These are phyloP conservation scores for Arthroderma sp. DNA, from an alignment of 2,329 filamentous ascomycete genomes.

Conservation along the genomic window DNA sequence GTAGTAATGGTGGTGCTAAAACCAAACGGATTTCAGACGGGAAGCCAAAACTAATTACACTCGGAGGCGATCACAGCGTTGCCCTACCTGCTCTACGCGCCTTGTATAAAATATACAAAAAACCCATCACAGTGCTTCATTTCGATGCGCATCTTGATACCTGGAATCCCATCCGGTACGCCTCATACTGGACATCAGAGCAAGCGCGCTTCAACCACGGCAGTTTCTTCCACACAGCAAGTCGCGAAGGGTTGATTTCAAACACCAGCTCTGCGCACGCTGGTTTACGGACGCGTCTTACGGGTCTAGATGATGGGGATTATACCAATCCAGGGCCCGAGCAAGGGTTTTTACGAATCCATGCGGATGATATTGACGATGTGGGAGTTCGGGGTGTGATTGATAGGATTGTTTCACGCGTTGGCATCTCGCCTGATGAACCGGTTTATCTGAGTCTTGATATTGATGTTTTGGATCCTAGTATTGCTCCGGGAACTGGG, in stretches of 20 bases:
- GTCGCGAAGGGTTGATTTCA: constrained; percentile 63
- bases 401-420: constrained; percentile 52
- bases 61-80: constrained; percentile 62
- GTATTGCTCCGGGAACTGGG: constrained; percentile 59
- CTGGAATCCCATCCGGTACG: constrained; percentile 69
- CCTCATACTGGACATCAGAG: constrained; percentile 56
- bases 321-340: constrained; percentile 55
- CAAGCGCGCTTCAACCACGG: constrained; percentile 76
- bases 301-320: constrained; percentile 50
- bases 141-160: constrained; percentile 74
- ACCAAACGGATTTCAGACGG: constrained; percentile 22
- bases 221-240: constrained; percentile 82
- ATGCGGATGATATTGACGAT: constrained; percentile 79
- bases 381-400: constrained; percentile 60
- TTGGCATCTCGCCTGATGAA: constrained; percentile 51
- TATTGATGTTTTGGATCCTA: constrained; percentile 69
- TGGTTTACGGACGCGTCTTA: constrained; percentile 64
- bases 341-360: constrained; percentile 68
- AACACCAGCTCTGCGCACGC: constrained; percentile 69
- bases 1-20: constrained; percentile 13
- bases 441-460: constrained; percentile 74
- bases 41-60: constrained; percentile 47
- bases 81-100: constrained; percentile 57
- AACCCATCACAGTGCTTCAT: constrained; percentile 55
- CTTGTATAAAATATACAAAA: constrained; percentile 47